phyloP scores from a whole-genome alignment of 768 basidiomycete species.

The Suillus americanus region DNA sequence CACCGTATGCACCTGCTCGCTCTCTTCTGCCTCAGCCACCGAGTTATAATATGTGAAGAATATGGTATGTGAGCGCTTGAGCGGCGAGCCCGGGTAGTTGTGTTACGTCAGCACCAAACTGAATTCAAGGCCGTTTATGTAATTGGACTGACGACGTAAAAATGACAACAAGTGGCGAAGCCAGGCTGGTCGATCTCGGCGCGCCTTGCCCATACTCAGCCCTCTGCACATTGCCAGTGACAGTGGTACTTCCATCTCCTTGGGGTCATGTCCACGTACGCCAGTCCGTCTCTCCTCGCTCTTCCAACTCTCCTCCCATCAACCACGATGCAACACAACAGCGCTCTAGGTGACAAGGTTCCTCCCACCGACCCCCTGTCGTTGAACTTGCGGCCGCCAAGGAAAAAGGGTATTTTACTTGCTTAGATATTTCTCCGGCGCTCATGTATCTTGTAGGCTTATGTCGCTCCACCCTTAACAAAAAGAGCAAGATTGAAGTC shows the following conservation, averaged over 20 bases:
- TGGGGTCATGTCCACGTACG: background rate
- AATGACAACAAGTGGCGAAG: no score
- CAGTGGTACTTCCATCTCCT: background rate
- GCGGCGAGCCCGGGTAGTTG: no score
- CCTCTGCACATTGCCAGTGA: no score
- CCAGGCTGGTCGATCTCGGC: no score
- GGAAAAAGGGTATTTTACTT: background rate
- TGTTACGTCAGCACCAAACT: no score
- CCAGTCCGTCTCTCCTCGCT: background rate
- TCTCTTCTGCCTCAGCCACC: no score
- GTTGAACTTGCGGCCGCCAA: background rate
- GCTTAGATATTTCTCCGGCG: background rate
- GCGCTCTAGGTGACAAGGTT: background rate
- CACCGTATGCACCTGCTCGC: no score
- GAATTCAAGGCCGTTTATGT: no score
- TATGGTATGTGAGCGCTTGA: no score
- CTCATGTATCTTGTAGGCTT: background rate
- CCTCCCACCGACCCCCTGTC: background rate
- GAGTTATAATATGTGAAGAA: no score
- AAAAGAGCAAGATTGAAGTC: background rate
- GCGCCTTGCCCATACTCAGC: background rate
- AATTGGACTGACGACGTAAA: no score
- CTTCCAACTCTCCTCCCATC: background rate
- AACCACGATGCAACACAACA: background rate
- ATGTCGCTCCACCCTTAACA: background rate